phyloP scores from a whole-genome alignment of 352 stramenopile species.

The Phytophthora europaea region DNA sequence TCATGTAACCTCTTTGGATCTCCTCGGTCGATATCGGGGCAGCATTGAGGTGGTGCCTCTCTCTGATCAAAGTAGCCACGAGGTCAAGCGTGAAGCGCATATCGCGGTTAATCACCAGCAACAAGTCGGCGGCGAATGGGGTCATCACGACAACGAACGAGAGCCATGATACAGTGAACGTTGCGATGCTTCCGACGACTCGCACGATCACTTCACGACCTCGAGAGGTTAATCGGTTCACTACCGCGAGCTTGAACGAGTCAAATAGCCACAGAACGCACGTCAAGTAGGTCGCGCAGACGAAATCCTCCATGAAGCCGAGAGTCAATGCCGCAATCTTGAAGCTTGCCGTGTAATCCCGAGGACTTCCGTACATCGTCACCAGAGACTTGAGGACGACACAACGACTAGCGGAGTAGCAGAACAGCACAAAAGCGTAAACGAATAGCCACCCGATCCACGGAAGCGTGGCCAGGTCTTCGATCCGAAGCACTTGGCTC shows the following conservation, averaged over 20 bases:
- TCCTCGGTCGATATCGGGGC: constrained; percentile 29
- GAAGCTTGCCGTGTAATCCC: constrained; percentile 5
- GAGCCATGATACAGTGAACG: neutral
- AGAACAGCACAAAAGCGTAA: constrained; percentile 16
- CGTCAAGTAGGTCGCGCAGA: constrained; percentile 27
- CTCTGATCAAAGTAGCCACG: constrained; percentile 15
- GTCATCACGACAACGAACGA: constrained; percentile 26
- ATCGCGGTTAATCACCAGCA: constrained; percentile 40
- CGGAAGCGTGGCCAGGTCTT: neutral
- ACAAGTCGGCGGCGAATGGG: constrained; percentile 37
- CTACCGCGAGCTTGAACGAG: neutral
- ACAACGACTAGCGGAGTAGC: constrained; percentile 16
- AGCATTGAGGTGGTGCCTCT: constrained; percentile 39
- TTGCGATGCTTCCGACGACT: neutral
- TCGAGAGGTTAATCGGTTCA: neutral
- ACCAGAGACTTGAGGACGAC: constrained; percentile 18
- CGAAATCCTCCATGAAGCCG: constrained; percentile 24
- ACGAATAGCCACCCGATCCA: constrained; percentile 21
- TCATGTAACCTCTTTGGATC: constrained; percentile 35
- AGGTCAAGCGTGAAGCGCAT: constrained; percentile 49
- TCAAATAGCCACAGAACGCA: constrained; percentile 24
- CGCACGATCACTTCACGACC: neutral
- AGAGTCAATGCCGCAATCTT: constrained; percentile 20
- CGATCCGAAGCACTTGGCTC: neutral
- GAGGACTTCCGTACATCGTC: constrained; percentile 11